These are phyloP conservation scores for Hysterangium stoloniferum DNA, from an alignment of 768 basidiomycete species.

Conservation along the genomic window DNA sequence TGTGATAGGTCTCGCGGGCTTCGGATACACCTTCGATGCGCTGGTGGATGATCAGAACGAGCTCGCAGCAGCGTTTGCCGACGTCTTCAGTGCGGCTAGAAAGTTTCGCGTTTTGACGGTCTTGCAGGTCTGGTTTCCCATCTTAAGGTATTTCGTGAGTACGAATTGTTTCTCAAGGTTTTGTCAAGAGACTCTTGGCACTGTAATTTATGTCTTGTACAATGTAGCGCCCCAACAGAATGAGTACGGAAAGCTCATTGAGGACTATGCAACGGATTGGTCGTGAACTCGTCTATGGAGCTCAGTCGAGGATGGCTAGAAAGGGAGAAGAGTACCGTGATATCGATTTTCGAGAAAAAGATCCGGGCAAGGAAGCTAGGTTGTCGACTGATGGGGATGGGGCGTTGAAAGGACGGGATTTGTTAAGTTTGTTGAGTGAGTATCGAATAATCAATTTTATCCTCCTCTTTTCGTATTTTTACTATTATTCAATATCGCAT, in stretches of 20 bases:
- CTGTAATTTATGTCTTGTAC: conserved; percentile 11
- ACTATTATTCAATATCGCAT: conserved; percentile 21
- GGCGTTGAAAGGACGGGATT: neutral
- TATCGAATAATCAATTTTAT: conserved; percentile 2
- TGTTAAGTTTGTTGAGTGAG: conserved; percentile 4
- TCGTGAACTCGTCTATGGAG: conserved; percentile 35
- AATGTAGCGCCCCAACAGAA: conserved; percentile 38
- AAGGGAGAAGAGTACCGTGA: neutral
- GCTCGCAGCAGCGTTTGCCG: conserved; percentile 45
- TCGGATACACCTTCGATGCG: conserved; percentile 46
- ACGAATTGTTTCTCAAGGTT: too few relatives aligned
- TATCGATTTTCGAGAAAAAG: neutral
- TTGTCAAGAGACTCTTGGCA: too few relatives aligned
- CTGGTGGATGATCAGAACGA: conserved; percentile 42
- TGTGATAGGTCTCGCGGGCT: conserved; percentile 70
- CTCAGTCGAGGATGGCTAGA: neutral
- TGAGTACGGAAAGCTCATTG: conserved; percentile 35
- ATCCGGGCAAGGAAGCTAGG: neutral
- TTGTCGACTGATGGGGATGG: neutral
- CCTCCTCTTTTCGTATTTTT: conserved; percentile 9
- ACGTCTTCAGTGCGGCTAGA: conserved; percentile 46
- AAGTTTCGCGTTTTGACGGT: conserved; percentile 46
- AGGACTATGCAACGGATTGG: conserved; percentile 48
- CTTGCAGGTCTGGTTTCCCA: conserved; percentile 50
- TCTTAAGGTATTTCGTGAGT: conserved; percentile 47